Percentiles rank a stretch among this genome's conserved stretches.
Conservation (phyloP, 176 grass and related monocot genomes). For the Alopecurus myosuroides region DNA sequence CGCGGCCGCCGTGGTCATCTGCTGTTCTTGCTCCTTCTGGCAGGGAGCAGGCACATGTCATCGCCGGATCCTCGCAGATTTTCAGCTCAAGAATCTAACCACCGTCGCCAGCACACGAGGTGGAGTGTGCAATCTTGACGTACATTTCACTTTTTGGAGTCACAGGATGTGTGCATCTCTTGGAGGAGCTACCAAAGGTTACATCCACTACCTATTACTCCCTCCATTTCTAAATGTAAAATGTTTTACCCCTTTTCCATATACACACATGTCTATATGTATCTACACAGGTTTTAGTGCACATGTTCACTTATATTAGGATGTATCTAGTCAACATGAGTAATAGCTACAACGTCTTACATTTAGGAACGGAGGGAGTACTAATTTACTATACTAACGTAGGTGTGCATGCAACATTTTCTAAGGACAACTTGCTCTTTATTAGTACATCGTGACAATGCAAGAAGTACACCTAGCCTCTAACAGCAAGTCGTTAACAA, state of each 20-base stretch:
- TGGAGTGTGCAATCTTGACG: neutral
- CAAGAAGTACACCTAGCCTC: neutral
- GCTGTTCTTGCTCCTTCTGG: neutral
- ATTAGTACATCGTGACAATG: neutral
- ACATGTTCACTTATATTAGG: no score
- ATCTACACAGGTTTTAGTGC: no score
- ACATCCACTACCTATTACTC: neutral
- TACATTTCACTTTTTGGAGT: neutral
- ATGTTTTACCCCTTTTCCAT: no score
- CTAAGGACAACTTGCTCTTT: neutral
- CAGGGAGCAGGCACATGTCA: slow-evolving; percentile 29
- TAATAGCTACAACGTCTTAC: no score
- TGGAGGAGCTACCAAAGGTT: neutral
- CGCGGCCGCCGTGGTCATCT: slow-evolving; percentile 20
- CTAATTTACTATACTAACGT: no score
- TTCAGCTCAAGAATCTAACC: slow-evolving; percentile 32
- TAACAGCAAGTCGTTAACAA: neutral
- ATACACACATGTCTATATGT: no score
- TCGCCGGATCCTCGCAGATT: slow-evolving; percentile 31
- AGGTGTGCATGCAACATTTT: neutral
- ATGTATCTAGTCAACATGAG: no score
- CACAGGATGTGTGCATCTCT: neutral
- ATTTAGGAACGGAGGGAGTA: no score
- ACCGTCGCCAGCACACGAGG: neutral
- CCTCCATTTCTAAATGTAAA: no score